Base-by-base conservation (phyloP, 441 rosid genomes). In the Isatis lusitanica region DNA sequence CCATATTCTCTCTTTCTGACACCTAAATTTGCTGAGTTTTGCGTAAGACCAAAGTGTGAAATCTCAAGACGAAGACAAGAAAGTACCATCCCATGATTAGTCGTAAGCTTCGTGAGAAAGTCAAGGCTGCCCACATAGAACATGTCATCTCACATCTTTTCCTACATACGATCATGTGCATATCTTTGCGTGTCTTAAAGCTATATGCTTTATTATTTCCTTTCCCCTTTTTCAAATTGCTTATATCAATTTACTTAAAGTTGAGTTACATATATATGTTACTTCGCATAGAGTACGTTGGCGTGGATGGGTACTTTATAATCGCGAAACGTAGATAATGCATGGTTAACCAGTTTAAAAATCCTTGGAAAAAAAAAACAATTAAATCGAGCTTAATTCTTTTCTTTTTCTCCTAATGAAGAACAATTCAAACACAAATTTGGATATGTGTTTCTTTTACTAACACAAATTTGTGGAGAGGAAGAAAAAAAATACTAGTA, bases 11-110 rank as follows among this genome's bases (percentile, higher is more conserved):
- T 13, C 38, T 24, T 40, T 9, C 65, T 44, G 56, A 69, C 74
- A 60, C 61, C 2, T 8, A 36, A 36, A 36, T 36, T 69, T 44
- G 65, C 60, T 63, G 74, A 47, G 70, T 42, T 70, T 70, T 65
- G 80, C 80, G 56, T 76, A 64, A 71, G 76, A 76, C 67, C 72
- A 58, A 76, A 76, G 80, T 70, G 63, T 64, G 58, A 76, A 70
- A 63, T 64, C 67, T 65, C 24, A 63, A 70, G 71, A 76, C 44
- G 79, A 76, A 63, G 66, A 55, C 74, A 63, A 69, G 60, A 75
- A 69, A 69, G 68, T 57, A 58, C 56, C 63, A 76, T 64, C 76
- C 72, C 71, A 76, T 76, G 75, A 76, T 76, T 76, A 63, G 55
- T 56, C 66, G 71, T 55, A 76, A 55, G 75, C 79, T 63, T 76